Evolutionary conservation across 495 filamentous ascomycete species (phyloP), one percentile per base, ranked within the genome.

Genomic region (Penicillium subrubescens): DNA sequence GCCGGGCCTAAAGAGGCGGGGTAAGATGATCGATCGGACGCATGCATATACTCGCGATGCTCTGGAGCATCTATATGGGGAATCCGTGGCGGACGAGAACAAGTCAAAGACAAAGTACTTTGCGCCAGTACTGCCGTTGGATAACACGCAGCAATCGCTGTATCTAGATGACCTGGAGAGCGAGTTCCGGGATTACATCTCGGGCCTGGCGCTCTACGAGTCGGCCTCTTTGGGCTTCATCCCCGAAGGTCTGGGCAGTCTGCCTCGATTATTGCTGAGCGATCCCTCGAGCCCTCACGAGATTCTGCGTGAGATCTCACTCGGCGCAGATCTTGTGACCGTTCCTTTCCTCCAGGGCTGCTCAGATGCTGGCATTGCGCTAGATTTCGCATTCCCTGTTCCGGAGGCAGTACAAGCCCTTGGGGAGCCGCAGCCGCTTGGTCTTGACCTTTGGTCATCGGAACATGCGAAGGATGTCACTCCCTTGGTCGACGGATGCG

Each of bases 21-120:
- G 85, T 10, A 93, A 91, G 73, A 97, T 97, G 90, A 89, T 86
- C 4, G 92, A 96, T 67, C 80, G 95, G 55, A 96, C 92, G 0
- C 88, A 91, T 67, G 79, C 81, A 12, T 96, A 88, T 87, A 82
- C 92, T 21, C 81, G 69, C 4, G 76, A 83, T 64, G 77, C 76
- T 8, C 73, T 78, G 29, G 74, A 83, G 19, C 80, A 88, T 41
- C 73, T 94, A 34, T 79, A 88, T 41, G 76, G 78, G 5, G 46
- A 73, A 5, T 68, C 72, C 21, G 65, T 75, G 15, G 67, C 74
- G 0, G 77, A 79, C 12, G 72, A 75, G 21, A 63, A 73, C n/a
- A 71, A 71, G 23, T 66, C 73, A 8, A 72, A 74, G 31, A 70
- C 74, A 10, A 70, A 71, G n/a, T 83, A 93, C 50, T 96, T 97